Percentiles rank a stretch among this genome's conserved stretches.
Evolutionary conservation across 331 rosid genomes (phyloP).

Genomic region (Pyrus hybrid): DNA sequence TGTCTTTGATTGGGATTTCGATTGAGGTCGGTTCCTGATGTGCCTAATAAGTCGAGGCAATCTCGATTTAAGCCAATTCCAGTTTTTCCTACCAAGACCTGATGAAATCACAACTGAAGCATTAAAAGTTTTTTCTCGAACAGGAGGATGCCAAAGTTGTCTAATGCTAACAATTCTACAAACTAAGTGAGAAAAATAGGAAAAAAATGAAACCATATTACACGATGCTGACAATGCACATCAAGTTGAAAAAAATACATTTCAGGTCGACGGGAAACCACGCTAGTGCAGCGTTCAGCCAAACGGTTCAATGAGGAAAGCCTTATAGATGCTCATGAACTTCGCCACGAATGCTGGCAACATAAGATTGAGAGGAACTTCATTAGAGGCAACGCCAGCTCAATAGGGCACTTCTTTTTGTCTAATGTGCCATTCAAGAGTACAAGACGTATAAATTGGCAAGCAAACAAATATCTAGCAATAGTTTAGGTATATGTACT

Average conservation of each 20-base stretch:
- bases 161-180: background rate
- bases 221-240: background rate
- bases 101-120: too few relatives aligned
- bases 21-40: too few relatives aligned
- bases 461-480: background rate
- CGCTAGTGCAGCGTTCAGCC: slow-evolving; percentile 34
- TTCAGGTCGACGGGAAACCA: background rate
- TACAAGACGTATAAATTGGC: background rate
- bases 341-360: too few relatives aligned
- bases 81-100: too few relatives aligned
- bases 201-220: background rate
- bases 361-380: slow-evolving; percentile 1
- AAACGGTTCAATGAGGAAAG: slow-evolving; percentile 74
- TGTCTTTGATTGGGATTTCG: too few relatives aligned
- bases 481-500: background rate
- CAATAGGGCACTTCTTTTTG: background rate
- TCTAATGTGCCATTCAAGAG: background rate
- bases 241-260: background rate
- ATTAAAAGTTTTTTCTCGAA: background rate
- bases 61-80: too few relatives aligned
- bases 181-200: background rate
- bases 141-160: background rate
- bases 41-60: too few relatives aligned
- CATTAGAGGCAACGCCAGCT: background rate
- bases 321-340: slow-evolving; percentile 83